phyloP scores from a whole-genome alignment of 2,329 filamentous ascomycete species.

The Sodiomyces alkalinus region DNA sequence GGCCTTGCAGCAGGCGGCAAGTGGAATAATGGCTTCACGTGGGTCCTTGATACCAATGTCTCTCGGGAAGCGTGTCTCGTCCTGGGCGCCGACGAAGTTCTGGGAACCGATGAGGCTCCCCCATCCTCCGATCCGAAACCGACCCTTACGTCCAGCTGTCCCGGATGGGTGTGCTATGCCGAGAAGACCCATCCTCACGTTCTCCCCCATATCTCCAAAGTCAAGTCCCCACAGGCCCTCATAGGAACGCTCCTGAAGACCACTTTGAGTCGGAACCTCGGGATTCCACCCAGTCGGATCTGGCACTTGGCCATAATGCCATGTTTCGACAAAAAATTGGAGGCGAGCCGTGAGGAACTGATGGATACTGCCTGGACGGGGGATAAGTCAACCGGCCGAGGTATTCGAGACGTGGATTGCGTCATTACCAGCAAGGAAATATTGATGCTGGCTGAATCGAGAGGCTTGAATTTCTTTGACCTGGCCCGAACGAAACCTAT shows the following conservation, averaged over 20 bases:
- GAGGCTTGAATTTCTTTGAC: slow-evolving; percentile 60
- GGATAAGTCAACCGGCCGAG: slow-evolving; percentile 29
- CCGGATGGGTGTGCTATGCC: slow-evolving; percentile 97
- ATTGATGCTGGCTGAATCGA: slow-evolving; percentile 71
- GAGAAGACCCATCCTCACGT: slow-evolving; percentile 96
- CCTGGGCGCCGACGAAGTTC: slow-evolving; percentile 58
- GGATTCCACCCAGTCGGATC: slow-evolving; percentile 62
- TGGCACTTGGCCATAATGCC: slow-evolving; percentile 97
- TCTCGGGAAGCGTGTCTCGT: slow-evolving; percentile 74
- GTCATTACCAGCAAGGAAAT: slow-evolving; percentile 95
- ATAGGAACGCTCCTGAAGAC: slow-evolving; percentile 86
- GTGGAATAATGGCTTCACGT: slow-evolving; percentile 65
- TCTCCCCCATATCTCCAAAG: slow-evolving; percentile 72
- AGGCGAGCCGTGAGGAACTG: slow-evolving; percentile 84
- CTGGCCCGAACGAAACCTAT: slow-evolving; percentile 44
- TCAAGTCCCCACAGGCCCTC: slow-evolving; percentile 90
- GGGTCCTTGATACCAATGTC: slow-evolving; percentile 81
- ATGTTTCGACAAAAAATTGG: slow-evolving; percentile 97
- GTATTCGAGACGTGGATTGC: slow-evolving; percentile 83
- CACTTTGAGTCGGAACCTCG: slow-evolving; percentile 55
- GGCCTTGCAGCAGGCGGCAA: slow-evolving; percentile 58
- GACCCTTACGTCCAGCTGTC: slow-evolving; percentile 78
- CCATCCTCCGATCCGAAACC: slow-evolving; percentile 25
- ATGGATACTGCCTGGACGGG: slow-evolving; percentile 63
- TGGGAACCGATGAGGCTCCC: slow-evolving; percentile 15